A percentile compares a stretch with the other conserved stretches of the same genome.
phyloP scores from a whole-genome alignment of 306 rosid species.

The Dryas alaskensis region DNA sequence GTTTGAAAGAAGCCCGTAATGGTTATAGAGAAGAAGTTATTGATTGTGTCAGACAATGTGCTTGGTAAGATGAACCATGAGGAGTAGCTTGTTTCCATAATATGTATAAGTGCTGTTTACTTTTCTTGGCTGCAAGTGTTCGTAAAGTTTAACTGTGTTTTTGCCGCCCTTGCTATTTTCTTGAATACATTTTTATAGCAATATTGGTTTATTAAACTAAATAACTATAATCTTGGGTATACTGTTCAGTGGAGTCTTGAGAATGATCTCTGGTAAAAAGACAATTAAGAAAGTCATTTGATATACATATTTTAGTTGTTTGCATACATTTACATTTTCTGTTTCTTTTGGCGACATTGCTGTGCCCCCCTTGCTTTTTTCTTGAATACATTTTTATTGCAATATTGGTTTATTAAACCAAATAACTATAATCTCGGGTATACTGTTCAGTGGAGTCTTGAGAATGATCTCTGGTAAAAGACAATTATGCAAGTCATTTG shows the following conservation, averaged over 20 bases:
- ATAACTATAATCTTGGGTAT: neutral
- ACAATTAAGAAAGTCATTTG: neutral
- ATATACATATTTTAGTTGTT: too few species aligned
- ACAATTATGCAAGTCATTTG: neutral
- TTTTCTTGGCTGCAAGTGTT: neutral
- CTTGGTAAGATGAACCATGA: constrained; percentile 52
- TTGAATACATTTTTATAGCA: neutral
- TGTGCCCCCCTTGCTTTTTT: neutral
- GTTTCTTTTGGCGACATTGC: too few species aligned
- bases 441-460: neutral
- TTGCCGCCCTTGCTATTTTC: neutral
- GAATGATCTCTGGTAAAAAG: neutral
- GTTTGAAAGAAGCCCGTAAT: constrained; percentile 80
- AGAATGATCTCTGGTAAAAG: neutral
- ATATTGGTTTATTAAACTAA: neutral
- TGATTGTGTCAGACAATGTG: constrained; percentile 62
- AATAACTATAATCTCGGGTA: neutral
- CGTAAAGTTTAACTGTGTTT: neutral
- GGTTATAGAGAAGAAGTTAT: constrained; percentile 73
- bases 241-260: constrained; percentile 2
- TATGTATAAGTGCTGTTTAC: constrained; percentile 7
- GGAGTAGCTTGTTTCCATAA: constrained; percentile 20
- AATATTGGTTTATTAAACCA: neutral
- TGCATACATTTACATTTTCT: too few species aligned
- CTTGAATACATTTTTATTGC: neutral